A percentile compares a stretch with the other conserved stretches of the same genome.
Evolutionary conservation across 75 land plant genomes (phyloP).

Genomic region (Azolla pinnata): DNA sequence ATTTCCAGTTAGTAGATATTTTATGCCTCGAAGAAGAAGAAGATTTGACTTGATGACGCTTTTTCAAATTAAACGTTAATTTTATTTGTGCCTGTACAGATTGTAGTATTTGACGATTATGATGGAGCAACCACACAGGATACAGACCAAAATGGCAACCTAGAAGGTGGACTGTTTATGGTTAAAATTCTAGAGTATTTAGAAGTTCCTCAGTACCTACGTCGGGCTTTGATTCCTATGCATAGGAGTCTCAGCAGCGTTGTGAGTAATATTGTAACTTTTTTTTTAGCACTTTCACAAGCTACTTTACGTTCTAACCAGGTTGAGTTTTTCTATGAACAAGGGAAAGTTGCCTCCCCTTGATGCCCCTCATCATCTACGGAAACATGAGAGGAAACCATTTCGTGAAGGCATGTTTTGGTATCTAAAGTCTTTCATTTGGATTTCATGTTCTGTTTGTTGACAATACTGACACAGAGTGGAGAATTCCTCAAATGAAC

Average conservation of each 20-base stretch:
- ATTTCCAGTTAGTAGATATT: too few species aligned
- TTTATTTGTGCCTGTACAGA: slow-evolving; percentile 34
- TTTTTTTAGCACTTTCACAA: neutral
- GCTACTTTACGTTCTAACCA: neutral
- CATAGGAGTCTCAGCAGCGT: slow-evolving; percentile 67
- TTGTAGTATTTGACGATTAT: slow-evolving; percentile 80
- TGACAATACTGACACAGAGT: neutral
- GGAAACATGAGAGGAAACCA: slow-evolving; percentile 89
- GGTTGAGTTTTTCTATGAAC: slow-evolving; percentile 9
- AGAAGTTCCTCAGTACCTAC: slow-evolving; percentile 88
- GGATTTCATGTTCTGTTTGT: neutral
- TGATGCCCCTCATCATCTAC: slow-evolving; percentile 93
- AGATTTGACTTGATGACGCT: too few species aligned
- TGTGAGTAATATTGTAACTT: slow-evolving; percentile 26
- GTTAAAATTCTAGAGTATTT: slow-evolving; percentile 65
- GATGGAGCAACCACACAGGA: slow-evolving; percentile 14
- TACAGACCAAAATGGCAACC: slow-evolving; percentile 28
- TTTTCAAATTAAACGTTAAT: neutral
- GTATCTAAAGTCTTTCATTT: neutral
- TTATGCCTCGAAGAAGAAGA: too few species aligned
- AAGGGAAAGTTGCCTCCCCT: slow-evolving; percentile 92
- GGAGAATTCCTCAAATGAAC: too few species aligned
- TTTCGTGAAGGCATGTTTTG: slow-evolving; percentile 96
- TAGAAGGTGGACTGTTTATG: slow-evolving; percentile 67
- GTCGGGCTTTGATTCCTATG: slow-evolving; percentile 65